A percentile compares a stretch with the other conserved stretches of the same genome.
These are phyloP conservation scores for Sambucus nigra DNA, from an alignment of 129 eudicot genomes.

Conservation along the genomic window DNA sequence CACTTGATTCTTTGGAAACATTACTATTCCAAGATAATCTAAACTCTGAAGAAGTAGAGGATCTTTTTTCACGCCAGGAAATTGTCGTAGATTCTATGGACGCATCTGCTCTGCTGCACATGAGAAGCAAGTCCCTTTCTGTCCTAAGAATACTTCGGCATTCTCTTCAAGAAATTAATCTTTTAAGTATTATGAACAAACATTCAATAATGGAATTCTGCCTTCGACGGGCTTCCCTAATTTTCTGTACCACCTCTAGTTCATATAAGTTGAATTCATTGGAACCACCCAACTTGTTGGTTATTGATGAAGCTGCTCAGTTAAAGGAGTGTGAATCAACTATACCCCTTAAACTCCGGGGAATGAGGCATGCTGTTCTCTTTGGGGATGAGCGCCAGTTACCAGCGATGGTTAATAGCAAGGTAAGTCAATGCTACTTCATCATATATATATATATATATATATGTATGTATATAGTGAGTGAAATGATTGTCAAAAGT, in stretches of 20 bases:
- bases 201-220: slow-evolving; percentile 30
- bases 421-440: slow-evolving; percentile 17
- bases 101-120: slow-evolving; percentile 5
- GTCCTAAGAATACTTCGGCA: slow-evolving; percentile 25
- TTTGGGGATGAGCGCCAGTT: slow-evolving; percentile 51
- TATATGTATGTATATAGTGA: too few species aligned
- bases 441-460: too few species aligned
- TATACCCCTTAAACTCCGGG: slow-evolving; percentile 38
- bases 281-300: slow-evolving; percentile 26
- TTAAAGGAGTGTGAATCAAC: slow-evolving; percentile 41
- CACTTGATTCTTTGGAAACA: slow-evolving; percentile 25
- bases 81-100: slow-evolving; percentile 15
- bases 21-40: slow-evolving; percentile 30
- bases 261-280: slow-evolving; percentile 37
- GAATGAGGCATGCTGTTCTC: slow-evolving; percentile 37
- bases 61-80: slow-evolving; percentile 17
- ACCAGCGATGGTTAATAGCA: slow-evolving; percentile 46
- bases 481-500: too few species aligned
- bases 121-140: slow-evolving; percentile 21
- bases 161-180: slow-evolving; percentile 28
- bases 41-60: slow-evolving; percentile 27
- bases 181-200: slow-evolving; percentile 24
- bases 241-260: slow-evolving; percentile 58
- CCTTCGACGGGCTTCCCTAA: slow-evolving; percentile 40
- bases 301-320: slow-evolving; percentile 53